A percentile compares a stretch with the other conserved stretches of the same genome.
phyloP scores from a whole-genome alignment of 352 stramenopile genomes.

The Pythium scleroteichum region DNA sequence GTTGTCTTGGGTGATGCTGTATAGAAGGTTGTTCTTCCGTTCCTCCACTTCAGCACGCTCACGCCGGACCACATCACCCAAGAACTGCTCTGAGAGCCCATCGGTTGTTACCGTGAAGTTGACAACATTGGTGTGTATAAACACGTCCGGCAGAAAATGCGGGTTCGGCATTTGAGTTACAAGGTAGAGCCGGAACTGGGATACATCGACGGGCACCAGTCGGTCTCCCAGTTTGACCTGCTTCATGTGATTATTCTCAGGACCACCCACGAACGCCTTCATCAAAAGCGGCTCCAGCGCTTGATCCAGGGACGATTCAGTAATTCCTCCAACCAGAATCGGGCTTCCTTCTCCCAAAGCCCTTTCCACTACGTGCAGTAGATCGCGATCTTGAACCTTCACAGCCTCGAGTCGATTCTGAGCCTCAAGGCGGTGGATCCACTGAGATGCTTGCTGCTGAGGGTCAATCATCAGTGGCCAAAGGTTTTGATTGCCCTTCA shows the following conservation, averaged over 20 bases:
- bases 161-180: constrained; percentile 93
- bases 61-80: constrained; percentile 86
- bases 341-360: constrained; percentile 41
- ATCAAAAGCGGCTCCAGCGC: constrained; percentile 56
- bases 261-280: constrained; percentile 24
- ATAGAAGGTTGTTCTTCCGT: constrained; percentile 80
- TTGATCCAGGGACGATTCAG: constrained; percentile 46
- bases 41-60: constrained; percentile 88
- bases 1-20: constrained; percentile 89
- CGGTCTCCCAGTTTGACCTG: constrained; percentile 74
- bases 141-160: constrained; percentile 89
- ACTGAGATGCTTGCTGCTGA: constrained; percentile 91
- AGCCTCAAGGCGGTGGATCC: constrained; percentile 89
- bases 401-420: constrained; percentile 62
- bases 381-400: constrained; percentile 52
- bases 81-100: constrained; percentile 88
- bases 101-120: constrained; percentile 94
- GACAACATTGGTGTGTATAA: constrained; percentile 92
- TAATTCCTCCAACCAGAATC: constrained; percentile 63
- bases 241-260: background rate
- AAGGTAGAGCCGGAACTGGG: constrained; percentile 88
- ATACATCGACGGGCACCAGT: constrained; percentile 66
- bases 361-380: constrained; percentile 46
- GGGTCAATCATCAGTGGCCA: constrained; percentile 95
- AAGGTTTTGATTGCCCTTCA: constrained; percentile 71